These are phyloP conservation scores for Castanospermum australe DNA, from an alignment of 306 rosid species.

Conservation along the genomic window DNA sequence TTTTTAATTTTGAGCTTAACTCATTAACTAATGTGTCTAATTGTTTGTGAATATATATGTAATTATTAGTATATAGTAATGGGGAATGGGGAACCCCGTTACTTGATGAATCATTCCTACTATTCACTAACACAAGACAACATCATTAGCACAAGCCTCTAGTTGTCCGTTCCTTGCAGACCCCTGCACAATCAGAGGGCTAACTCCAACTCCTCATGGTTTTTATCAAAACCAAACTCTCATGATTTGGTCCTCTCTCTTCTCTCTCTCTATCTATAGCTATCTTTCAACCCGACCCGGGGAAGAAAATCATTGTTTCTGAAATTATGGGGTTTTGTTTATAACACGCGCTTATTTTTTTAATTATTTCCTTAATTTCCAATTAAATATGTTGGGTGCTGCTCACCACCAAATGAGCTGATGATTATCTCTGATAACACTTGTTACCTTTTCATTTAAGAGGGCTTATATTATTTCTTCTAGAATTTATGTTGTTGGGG, in stretches of 20 bases:
- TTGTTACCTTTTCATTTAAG: conserved; percentile 58
- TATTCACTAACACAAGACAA: conserved; percentile 90
- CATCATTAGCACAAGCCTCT: conserved; percentile 78
- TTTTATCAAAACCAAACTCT: conserved; percentile 54
- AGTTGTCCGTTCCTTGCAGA: conserved; percentile 71
- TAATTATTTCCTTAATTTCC: conserved; percentile 35
- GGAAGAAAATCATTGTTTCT: conserved; percentile 49
- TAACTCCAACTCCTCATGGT: conserved; percentile 44
- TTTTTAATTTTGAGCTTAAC: not conserved
- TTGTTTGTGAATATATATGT: not conserved
- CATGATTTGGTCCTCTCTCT: conserved; percentile 54
- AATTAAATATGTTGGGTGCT: conserved; percentile 38
- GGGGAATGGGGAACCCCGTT: conserved; percentile 67
- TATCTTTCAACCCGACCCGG: conserved; percentile 18
- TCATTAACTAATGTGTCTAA: not conserved
- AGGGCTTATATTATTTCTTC: conserved; percentile 32
- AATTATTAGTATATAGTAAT: conserved; percentile 31
- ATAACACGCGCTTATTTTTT: conserved; percentile 71
- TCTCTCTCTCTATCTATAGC: conserved; percentile 22
- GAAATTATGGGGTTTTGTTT: conserved; percentile 53
- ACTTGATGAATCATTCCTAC: conserved; percentile 70
- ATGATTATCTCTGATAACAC: conserved; percentile 77
- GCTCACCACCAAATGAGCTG: conserved; percentile 82
- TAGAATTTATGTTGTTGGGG: not conserved
- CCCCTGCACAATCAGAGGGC: conserved; percentile 27